Conservation (phyloP, 2,329 filamentous ascomycete species). For the Aspergillus flavus region DNA sequence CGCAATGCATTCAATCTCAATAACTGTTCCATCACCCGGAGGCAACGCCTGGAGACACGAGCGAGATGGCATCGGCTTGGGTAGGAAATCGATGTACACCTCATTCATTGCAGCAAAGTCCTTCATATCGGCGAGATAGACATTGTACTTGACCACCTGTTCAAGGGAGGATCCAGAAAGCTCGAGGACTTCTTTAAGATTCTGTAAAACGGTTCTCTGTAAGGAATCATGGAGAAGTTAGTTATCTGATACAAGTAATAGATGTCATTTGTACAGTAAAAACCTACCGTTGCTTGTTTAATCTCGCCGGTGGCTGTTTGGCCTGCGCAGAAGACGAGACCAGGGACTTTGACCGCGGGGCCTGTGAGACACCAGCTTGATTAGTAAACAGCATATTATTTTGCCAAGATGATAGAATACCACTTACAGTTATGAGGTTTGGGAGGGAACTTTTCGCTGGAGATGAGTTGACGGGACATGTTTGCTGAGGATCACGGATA, state of each 20-base stretch:
- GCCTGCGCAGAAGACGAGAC: constrained; percentile 51
- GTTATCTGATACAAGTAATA: neutral
- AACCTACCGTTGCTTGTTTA: constrained; percentile 48
- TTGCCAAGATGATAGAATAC: rapidly evolving
- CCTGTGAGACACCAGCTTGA: constrained; percentile 22
- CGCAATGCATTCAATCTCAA: constrained; percentile 51
- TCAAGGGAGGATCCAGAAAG: constrained; percentile 60
- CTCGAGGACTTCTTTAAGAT: constrained; percentile 62
- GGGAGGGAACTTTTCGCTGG: constrained; percentile 50
- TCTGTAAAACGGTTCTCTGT: constrained; percentile 43
- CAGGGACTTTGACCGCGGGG: constrained; percentile 49
- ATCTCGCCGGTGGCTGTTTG: constrained; percentile 55
- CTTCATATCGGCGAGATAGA: constrained; percentile 65
- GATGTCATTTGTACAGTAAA: neutral
- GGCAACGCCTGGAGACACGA: constrained; percentile 46
- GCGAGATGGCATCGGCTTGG: constrained; percentile 46
- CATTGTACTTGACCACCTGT: constrained; percentile 66
- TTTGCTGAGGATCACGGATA: constrained; percentile 2
- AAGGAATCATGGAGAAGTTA: neutral
- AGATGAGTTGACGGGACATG: constrained; percentile 53
- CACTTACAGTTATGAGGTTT: constrained; percentile 51
- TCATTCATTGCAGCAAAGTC: constrained; percentile 74
- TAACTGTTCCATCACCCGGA: constrained; percentile 45
- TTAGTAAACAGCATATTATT: neutral
- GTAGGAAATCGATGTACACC: constrained; percentile 41